Evolutionary conservation across 2,329 filamentous ascomycete genomes (phyloP), one percentile per base, ranked within the genome.

Genomic region (Ascosphaera apis): DNA sequence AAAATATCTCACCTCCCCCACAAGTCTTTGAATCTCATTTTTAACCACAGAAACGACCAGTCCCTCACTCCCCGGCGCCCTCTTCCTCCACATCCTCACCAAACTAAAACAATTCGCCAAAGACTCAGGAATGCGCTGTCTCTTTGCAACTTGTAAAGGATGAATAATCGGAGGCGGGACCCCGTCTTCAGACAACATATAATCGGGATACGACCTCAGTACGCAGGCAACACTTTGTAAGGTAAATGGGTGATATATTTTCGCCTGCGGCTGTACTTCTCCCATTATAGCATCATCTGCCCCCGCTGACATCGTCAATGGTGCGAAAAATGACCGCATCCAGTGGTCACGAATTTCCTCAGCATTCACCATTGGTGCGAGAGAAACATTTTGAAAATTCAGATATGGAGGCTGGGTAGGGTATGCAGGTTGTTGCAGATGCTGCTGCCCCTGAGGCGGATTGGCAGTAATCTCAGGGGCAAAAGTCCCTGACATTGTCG

Each of bases 331-430:
- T 3, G 46, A 40, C 9, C 45, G 40, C 15, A 51, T 28, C 49
- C 49, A 51, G 28, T 46, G 42, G 36, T 50, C 43, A 1, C 46
- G 44, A n/a, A 52, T 50, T 21, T 47, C 40, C 9, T 43, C 42
- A 3, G 41, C 45, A 38, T 45, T 44, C 0, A 36, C 13, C n/a
- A 42, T 42, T 3, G 45, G 41, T 1, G 38, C 36, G 2, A 49
- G 36, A 15, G 44, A 39, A 5, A 45, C 13, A 8, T 34, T 6
- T 6, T 17, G 16, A 12, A 48, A 43, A n/a, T 45, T 37, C 16
- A 42, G 32, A 21, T 4, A 21, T 21, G 19, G 9, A 21, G 19
- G 9, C 19, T 21, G 19, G 9, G 19, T 9, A 21, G 19, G 19
- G 9, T 4, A 21, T 21, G 19, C 19, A 4, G 4, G 19, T 21